A percentile compares a stretch with the other conserved stretches of the same genome.
Conservation (phyloP, 495 filamentous ascomycete genomes). For the Talaromyces borbonicus region DNA sequence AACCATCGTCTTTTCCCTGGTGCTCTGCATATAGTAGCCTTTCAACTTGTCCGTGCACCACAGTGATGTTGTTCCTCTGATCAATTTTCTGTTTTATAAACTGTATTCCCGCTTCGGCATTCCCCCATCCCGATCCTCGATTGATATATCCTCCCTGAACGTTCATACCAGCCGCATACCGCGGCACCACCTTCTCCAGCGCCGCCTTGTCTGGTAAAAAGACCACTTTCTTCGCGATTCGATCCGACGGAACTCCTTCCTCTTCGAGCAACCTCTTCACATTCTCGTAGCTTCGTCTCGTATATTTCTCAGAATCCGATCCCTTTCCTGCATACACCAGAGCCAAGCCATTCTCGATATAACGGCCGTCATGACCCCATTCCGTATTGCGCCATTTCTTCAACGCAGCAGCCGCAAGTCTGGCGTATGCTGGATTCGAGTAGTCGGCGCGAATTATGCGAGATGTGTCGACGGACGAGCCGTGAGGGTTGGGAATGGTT, state of each 20-base stretch:
- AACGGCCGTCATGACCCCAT: slow-evolving; percentile 56
- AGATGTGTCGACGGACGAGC: slow-evolving; percentile 63
- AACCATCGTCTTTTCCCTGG: neutral
- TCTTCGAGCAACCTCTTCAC: slow-evolving; percentile 24
- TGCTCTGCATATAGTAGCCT: slow-evolving; percentile 36
- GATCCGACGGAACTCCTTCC: slow-evolving; percentile 5
- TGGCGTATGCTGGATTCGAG: slow-evolving; percentile 57
- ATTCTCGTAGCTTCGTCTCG: slow-evolving; percentile 55
- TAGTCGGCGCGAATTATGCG: slow-evolving; percentile 82
- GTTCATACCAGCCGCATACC: slow-evolving; percentile 34
- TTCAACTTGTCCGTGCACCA: slow-evolving; percentile 52
- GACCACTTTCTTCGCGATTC: slow-evolving; percentile 36
- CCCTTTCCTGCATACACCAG: slow-evolving; percentile 48
- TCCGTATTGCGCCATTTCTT: slow-evolving; percentile 57
- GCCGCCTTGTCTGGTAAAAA: slow-evolving; percentile 35
- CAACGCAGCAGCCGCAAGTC: slow-evolving; percentile 58
- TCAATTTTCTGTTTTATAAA: slow-evolving; percentile 57
- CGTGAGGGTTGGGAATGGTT: slow-evolving; percentile 60
- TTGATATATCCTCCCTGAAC: slow-evolving; percentile 74
- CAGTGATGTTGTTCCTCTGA: slow-evolving; percentile 48
- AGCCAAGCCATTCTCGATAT: slow-evolving; percentile 65
- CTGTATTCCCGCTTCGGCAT: slow-evolving; percentile 64
- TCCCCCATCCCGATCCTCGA: slow-evolving; percentile 67
- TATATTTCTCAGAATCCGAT: slow-evolving; percentile 51
- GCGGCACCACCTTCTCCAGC: slow-evolving; percentile 32